A percentile compares a stretch with the other conserved stretches of the same genome.
Evolutionary conservation across 768 basidiomycete genomes (phyloP).

Genomic region (Trametes meyenii): DNA sequence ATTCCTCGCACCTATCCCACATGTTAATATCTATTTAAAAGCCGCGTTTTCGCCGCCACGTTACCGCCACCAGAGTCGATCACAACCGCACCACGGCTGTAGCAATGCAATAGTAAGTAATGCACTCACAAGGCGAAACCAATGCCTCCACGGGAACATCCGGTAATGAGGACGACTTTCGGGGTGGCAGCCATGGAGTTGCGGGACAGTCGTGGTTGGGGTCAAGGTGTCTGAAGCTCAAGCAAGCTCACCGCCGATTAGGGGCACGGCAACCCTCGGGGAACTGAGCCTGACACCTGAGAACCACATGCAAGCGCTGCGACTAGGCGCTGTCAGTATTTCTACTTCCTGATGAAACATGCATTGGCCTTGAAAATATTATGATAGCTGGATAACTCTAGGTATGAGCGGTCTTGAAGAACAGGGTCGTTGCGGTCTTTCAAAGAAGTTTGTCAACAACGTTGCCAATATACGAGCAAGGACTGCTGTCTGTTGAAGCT

Average conservation of each 20-base stretch:
- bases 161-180: slow-evolving; percentile 68
- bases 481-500: no score
- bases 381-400: no score
- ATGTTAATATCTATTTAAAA: neutral
- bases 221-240: neutral
- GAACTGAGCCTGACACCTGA: no score
- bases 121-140: slow-evolving; percentile 24
- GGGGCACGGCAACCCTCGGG: no score
- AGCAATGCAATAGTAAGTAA: neutral
- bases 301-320: no score
- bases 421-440: no score
- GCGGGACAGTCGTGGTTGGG: neutral
- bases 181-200: neutral
- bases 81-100: neutral
- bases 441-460: no score
- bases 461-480: no score
- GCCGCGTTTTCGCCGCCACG: neutral
- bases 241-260: neutral
- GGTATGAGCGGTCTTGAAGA: no score
- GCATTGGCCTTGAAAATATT: no score
- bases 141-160: slow-evolving; percentile 43
- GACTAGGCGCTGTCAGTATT: no score
- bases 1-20: slow-evolving; percentile 60
- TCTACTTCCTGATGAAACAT: no score
- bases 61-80: neutral